Evolutionary conservation across 2,329 filamentous ascomycete genomes (phyloP).

Genomic region (Aspergillus eucalypticola): DNA sequence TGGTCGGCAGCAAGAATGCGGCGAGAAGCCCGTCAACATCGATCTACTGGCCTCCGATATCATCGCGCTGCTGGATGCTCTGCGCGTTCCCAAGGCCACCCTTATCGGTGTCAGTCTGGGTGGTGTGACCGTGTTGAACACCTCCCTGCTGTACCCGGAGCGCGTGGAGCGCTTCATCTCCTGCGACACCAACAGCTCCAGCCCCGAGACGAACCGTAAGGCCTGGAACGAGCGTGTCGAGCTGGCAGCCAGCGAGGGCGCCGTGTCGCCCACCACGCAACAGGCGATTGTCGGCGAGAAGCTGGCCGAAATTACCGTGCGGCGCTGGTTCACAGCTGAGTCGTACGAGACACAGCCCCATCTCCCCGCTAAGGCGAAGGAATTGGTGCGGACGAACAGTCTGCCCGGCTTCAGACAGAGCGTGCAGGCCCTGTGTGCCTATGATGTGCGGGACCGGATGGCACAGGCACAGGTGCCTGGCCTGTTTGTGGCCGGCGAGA

Average conservation of each 20-base stretch:
- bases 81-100: conserved; percentile 68
- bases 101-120: conserved; percentile 79
- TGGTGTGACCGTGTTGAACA: conserved; percentile 74
- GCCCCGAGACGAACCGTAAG: conserved; percentile 71
- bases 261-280: conserved; percentile 35
- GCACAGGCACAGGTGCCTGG: conserved; percentile 43
- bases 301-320: conserved; percentile 70
- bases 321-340: conserved; percentile 69
- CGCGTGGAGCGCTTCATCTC: conserved; percentile 65
- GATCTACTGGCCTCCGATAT: conserved; percentile 70
- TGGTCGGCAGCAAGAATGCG: conserved; percentile 57
- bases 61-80: conserved; percentile 63
- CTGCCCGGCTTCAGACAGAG: conserved; percentile 78
- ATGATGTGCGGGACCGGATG: conserved; percentile 52
- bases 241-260: conserved; percentile 61
- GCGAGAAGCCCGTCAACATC: conserved; percentile 55
- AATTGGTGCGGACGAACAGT: conserved; percentile 69
- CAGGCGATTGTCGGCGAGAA: conserved; percentile 61
- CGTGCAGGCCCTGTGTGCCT: conserved; percentile 62
- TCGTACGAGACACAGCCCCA: conserved; percentile 59
- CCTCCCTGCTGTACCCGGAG: conserved; percentile 65
- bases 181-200: conserved; percentile 76
- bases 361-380: conserved; percentile 59
- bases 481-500: conserved; percentile 30
- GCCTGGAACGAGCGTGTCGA: conserved; percentile 78